Conservation (phyloP, 495 filamentous ascomycete genomes). For the Hypoxylon subgilvum region DNA sequence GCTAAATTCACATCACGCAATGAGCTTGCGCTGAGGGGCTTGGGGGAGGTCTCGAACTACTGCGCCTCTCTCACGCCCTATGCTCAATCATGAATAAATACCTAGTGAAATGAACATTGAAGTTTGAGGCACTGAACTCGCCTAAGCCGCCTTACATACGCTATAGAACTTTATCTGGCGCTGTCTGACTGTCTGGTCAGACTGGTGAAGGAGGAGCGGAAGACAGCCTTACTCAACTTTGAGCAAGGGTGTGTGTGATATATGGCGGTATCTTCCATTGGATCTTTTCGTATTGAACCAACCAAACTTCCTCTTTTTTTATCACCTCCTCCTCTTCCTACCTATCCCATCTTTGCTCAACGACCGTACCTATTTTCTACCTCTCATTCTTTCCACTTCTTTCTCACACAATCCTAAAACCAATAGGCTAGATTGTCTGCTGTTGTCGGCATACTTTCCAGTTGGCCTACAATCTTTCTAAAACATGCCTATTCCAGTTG, state of each 20-base stretch:
- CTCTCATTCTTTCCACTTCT: not conserved
- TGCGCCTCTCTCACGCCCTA: constrained; percentile 11
- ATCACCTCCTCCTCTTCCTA: constrained; percentile 6
- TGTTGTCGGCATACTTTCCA: constrained; percentile 8
- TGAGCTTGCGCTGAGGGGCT: constrained; percentile 26
- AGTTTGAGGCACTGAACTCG: constrained; percentile 12
- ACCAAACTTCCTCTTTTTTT: constrained; percentile 4
- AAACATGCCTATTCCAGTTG: constrained; percentile 53
- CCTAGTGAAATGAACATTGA: too few species aligned
- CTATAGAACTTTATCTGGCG: too few species aligned
- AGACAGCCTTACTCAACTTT: too few species aligned
- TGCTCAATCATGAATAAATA: too few species aligned
- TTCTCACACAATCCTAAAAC: not conserved
- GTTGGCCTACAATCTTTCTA: constrained; percentile 8
- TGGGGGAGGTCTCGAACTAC: constrained; percentile 18
- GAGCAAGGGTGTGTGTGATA: too few species aligned
- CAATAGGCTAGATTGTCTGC: constrained; percentile 1
- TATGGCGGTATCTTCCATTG: too few species aligned
- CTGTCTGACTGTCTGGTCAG: too few species aligned
- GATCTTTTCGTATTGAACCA: too few species aligned
- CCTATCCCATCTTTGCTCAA: not conserved
- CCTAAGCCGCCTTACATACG: too few species aligned
- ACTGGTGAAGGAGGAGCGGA: too few species aligned
- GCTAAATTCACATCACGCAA: constrained; percentile 25
- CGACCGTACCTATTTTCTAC: too few species aligned